Evolutionary conservation across 1,284 basidiomycete genomes (phyloP), one percentile per base, ranked within the genome.

Genomic region (Schizophyllum commune): DNA sequence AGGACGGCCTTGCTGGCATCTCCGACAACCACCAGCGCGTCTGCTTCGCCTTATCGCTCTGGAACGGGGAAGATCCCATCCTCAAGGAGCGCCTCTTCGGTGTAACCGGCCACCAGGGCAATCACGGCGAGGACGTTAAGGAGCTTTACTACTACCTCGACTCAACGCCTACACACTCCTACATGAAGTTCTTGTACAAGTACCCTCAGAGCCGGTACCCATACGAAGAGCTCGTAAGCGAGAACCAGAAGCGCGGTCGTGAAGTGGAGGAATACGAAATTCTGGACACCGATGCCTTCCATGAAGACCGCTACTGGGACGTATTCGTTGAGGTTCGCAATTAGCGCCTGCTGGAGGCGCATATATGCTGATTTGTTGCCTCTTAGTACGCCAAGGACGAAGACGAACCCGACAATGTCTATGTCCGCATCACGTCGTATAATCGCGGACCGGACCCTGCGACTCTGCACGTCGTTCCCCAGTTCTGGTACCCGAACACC

Each of bases 121-220:
- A 99, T 74, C 96, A 99, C 75, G 96, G 96, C 66, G 96, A 99
- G 75, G 96, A 99, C 72, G 94, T 96, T 77, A 98, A 98, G 77
- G 96, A 99, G 72, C 79, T 98, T 32, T 98, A 98, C 75, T 99
- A 96, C 73, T 98, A 99, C 75, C 85, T 99, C 66, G 96, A 98
- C 75, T 97, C 93, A 59, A 97, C 96, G 0, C 96, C 96, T 20
- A 98, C 96, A 0, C 96, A 99, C 73, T 96, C 94, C 33, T 99
- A 98, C 83, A 98, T 98, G 96, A 99, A 98, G 76, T 96, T 91
- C 75, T 78, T 98, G 63, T 98, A 98, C 86, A 98, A 98, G 75
- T 98, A 98, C 70, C 96, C 96, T 15, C 96, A 99, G 74, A 80
- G 85, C 66, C 80, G 83, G 55, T 99, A 85, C 75, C 96, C 96